These are phyloP conservation scores for Penicillium nucicola DNA, from an alignment of 495 filamentous ascomycete genomes.

Conservation along the genomic window DNA sequence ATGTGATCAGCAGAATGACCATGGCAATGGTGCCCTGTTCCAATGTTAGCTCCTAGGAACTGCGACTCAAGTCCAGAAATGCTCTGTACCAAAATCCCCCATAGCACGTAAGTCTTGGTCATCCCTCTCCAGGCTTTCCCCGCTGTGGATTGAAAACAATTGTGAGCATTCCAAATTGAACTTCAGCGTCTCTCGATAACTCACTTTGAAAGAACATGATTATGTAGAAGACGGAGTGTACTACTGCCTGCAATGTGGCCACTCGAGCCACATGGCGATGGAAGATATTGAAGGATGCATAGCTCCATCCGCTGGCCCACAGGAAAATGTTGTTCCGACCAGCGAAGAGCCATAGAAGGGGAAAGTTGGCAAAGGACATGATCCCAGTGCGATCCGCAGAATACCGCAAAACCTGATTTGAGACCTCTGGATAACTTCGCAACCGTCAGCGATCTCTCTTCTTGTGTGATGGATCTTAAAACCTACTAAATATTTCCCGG, in stretches of 20 bases:
- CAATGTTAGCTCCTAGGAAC: neutral
- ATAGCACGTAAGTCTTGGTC: slow-evolving; percentile 31
- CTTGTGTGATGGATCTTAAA: neutral
- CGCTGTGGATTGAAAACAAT: slow-evolving; percentile 13
- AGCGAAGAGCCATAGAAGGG: slow-evolving; percentile 49
- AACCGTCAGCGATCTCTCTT: slow-evolving; percentile 6
- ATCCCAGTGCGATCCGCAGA: slow-evolving; percentile 52
- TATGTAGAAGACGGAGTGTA: slow-evolving; percentile 39
- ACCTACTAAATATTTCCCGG: slow-evolving; percentile 40
- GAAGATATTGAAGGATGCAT: slow-evolving; percentile 51
- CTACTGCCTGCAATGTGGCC: slow-evolving; percentile 47
- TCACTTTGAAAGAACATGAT: slow-evolving; percentile 30
- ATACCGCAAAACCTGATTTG: slow-evolving; percentile 37
- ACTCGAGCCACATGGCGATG: slow-evolving; percentile 56
- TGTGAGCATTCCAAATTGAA: neutral
- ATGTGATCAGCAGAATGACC: slow-evolving; percentile 41
- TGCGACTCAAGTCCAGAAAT: neutral
- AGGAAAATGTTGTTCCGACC: slow-evolving; percentile 55
- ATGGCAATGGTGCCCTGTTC: slow-evolving; percentile 46
- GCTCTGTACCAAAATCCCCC: slow-evolving; percentile 33
- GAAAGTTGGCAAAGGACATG: slow-evolving; percentile 49
- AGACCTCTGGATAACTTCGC: slow-evolving; percentile 31
- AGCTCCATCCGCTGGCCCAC: slow-evolving; percentile 55
- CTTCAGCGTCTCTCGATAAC: neutral
- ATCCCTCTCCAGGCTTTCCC: slow-evolving; percentile 30